These are phyloP conservation scores for Zanthoxylum bungeanum DNA, from an alignment of 345 rosid species.

Conservation along the genomic window DNA sequence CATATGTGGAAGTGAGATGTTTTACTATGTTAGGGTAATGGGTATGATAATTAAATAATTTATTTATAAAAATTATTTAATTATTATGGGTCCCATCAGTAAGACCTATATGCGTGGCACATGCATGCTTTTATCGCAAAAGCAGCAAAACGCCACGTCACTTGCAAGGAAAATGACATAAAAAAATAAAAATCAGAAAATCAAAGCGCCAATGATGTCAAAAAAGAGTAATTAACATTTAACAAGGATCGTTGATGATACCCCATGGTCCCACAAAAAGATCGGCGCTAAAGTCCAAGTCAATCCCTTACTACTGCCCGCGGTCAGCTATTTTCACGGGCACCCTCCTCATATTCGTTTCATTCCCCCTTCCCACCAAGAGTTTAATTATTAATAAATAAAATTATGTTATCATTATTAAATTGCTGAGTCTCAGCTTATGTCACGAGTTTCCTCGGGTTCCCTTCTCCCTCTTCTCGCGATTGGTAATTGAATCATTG, in stretches of 20 bases:
- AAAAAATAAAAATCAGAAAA: not conserved
- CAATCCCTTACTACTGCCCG: constrained; percentile 29
- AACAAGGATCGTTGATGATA: constrained; percentile 12
- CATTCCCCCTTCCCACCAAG: not conserved
- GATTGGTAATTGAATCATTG: not conserved
- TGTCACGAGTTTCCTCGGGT: constrained; percentile 70
- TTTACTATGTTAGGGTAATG: too few species aligned
- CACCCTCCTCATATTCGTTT: not conserved
- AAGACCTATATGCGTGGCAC: too few species aligned
- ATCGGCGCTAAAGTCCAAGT: constrained; percentile 46
- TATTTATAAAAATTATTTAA: too few species aligned
- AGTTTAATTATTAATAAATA: not conserved
- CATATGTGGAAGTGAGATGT: too few species aligned
- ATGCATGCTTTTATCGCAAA: too few species aligned
- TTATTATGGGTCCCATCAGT: too few species aligned
- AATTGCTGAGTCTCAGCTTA: constrained; percentile 25
- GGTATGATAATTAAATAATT: too few species aligned
- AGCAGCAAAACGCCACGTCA: not conserved
- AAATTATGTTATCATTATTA: not conserved
- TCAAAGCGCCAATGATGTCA: not conserved
- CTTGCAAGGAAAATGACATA: not conserved
- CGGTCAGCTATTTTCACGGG: constrained; percentile 39
- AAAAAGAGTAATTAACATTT: too few species aligned
- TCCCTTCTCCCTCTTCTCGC: constrained; percentile 23
- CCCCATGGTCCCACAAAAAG: not conserved